Base-by-base conservation (phyloP, 2,329 filamentous ascomycete species). In the Rachicladosporium sp. region DNA sequence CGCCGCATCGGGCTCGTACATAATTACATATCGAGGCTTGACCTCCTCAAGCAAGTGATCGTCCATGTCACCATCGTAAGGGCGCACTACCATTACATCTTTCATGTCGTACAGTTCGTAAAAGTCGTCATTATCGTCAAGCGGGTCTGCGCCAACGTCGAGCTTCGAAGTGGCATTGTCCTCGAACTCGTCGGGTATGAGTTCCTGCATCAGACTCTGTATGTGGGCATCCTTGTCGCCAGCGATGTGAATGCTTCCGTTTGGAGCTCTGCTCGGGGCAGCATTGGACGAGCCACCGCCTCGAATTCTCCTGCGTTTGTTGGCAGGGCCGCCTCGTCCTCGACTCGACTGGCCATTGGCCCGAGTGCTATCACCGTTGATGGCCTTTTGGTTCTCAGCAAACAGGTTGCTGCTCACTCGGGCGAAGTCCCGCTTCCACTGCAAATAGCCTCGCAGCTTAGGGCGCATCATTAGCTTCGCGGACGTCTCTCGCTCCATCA, bases 11-110 rank as follows among this genome's bases (percentile, higher is more conserved):
- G 91, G 89, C 58, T 96, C 91, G 61, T 95, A 98, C 91, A 98
- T 96, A 64, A 98, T 82, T 43, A 98, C 86, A 60, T 95, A 95
- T 44, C 84, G 79, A 29, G 91, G 91, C 54, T 84, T 87, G 42
- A 91, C 72, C 62, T 98, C 91, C 58, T 98, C 89, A 1, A 98
- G 73, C n/a, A 96, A 73, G 58, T 93, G 85, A 57, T 96, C 91
- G 58, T 98, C 91, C 66, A 89, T 82, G 57, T 96, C 91, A 8
- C 88, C 88, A 43, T 94, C 87, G 58, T 94, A 98, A 1, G 91
- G 82, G 58, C 96, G 91, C 12, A 96, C 71, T 31, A 94, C 77
- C 9, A 96, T 72, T 11, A 96, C 68, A 49, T 94, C 84, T 50
- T 85, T 75, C 78, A 93, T 91, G 40, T 93, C 84, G 58, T 89